Percentiles rank a stretch among this genome's conserved stretches.
These are phyloP conservation scores for Macrolepiota dolichaula DNA, from an alignment of 768 basidiomycete species.

Conservation along the genomic window DNA sequence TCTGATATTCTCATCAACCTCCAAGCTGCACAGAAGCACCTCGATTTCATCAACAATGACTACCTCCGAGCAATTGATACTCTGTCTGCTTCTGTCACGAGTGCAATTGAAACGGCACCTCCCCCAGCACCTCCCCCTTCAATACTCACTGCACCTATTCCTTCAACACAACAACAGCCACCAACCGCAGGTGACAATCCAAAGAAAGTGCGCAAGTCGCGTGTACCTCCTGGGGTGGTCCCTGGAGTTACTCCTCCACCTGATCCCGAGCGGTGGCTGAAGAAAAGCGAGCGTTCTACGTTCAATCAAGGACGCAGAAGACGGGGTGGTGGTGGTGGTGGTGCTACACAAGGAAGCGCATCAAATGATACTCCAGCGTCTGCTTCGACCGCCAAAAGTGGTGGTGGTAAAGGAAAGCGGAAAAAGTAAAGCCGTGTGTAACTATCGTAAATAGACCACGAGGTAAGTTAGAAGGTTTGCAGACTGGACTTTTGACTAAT, in stretches of 20 bases:
- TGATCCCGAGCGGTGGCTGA: slow-evolving; percentile 86
- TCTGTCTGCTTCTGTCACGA: slow-evolving; percentile 48
- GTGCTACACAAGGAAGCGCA: slow-evolving; percentile 67
- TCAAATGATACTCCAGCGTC: slow-evolving; percentile 30
- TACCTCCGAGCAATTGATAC: slow-evolving; percentile 64
- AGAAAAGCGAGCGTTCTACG: slow-evolving; percentile 76
- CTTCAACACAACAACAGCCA: slow-evolving; percentile 31
- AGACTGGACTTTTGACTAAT: background rate
- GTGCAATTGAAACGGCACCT: slow-evolving; percentile 59
- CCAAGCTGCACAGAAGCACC: slow-evolving; percentile 73
- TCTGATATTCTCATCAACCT: slow-evolving; percentile 86
- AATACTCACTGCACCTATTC: slow-evolving; percentile 26
- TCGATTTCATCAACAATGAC: slow-evolving; percentile 77
- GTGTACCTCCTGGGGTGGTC: slow-evolving; percentile 72
- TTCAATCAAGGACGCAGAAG: slow-evolving; percentile 53
- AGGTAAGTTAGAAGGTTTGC: slow-evolving; percentile 8
- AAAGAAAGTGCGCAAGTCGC: slow-evolving; percentile 57
- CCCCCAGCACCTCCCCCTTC: slow-evolving; percentile 40
- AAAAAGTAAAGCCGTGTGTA: slow-evolving; percentile 43
- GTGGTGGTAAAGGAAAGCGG: slow-evolving; percentile 62
- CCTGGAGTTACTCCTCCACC: slow-evolving; percentile 80
- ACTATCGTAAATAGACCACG: background rate
- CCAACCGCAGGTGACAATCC: slow-evolving; percentile 20
- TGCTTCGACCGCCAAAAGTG: slow-evolving; percentile 29
- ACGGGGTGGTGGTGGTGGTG: slow-evolving; percentile 46